Percentiles rank a stretch among this genome's conserved stretches.
Conservation (phyloP, 2,329 filamentous ascomycete species). For the Aspergillus fischeri region DNA sequence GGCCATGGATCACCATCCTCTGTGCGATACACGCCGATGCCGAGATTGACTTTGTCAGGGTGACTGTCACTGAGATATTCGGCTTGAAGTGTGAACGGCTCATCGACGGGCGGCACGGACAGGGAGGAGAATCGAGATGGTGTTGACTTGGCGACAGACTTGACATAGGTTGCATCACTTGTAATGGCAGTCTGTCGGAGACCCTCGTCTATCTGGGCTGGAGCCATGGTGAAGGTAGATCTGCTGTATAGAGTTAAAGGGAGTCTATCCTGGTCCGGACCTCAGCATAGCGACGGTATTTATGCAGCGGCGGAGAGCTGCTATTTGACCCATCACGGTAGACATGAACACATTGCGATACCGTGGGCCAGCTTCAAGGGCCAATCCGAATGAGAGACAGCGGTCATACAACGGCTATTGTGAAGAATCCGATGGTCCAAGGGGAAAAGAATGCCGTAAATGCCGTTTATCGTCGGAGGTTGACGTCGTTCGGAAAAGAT, state of each 20-base stretch:
- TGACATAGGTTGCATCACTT: neutral
- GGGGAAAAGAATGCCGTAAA: neutral
- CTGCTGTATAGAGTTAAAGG: neutral
- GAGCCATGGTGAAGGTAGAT: neutral
- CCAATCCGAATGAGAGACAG: neutral
- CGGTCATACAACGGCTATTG: neutral
- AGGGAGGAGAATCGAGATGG: constrained; percentile 16
- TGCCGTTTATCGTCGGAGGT: neutral
- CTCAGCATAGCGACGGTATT: neutral
- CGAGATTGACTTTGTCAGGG: constrained; percentile 80
- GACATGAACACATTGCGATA: neutral
- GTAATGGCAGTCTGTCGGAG: constrained; percentile 3
- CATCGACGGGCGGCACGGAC: constrained; percentile 15
- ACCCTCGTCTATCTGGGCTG: neutral
- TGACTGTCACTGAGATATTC: constrained; percentile 66
- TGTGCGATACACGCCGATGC: constrained; percentile 88
- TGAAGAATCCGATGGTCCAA: neutral
- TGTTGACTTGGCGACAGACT: neutral
- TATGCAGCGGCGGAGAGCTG: neutral
- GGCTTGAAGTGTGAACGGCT: constrained; percentile 24
- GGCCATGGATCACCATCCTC: constrained; percentile 93
- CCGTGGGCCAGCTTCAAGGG: neutral
- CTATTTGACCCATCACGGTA: neutral
- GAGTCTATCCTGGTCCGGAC: neutral
- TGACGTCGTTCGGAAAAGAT: neutral